phyloP scores from a whole-genome alignment of 2,329 filamentous ascomycete genomes.

The Aspergillus sp. region DNA sequence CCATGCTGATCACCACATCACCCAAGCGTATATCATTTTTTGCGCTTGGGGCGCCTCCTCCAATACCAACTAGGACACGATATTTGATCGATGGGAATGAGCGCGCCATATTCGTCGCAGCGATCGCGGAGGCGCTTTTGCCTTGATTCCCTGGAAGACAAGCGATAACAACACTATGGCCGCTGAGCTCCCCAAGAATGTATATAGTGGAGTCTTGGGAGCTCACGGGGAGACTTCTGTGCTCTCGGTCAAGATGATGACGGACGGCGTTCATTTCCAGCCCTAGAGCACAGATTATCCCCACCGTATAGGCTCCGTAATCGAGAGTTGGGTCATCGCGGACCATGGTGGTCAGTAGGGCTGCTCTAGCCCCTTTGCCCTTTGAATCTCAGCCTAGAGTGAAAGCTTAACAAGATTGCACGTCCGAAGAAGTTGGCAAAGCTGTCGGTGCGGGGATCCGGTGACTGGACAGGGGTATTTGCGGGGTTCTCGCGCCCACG shows the following conservation, averaged over 20 bases:
- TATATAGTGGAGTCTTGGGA: neutral
- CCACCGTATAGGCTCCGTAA: neutral
- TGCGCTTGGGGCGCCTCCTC: neutral
- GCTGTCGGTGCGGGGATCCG: no score
- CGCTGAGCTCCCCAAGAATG: neutral
- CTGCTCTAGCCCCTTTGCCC: no score
- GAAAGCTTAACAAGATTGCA: no score
- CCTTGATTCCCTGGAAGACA: constrained; percentile 2
- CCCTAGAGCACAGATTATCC: constrained; percentile 1
- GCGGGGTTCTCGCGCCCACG: no score
- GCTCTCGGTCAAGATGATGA: neutral
- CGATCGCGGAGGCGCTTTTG: neutral
- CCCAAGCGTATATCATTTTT: neutral
- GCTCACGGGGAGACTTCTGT: neutral
- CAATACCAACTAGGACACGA: neutral
- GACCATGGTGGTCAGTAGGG: no score
- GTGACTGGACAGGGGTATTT: no score
- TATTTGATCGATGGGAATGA: neutral
- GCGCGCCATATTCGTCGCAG: neutral
- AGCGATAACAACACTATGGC: constrained; percentile 4
- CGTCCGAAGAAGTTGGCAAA: no score
- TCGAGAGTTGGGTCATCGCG: no score
- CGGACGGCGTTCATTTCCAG: constrained; percentile 3
- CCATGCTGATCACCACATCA: constrained; percentile 2
- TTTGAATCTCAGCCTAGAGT: no score